Percentiles rank a stretch among this genome's conserved stretches.
phyloP scores from a whole-genome alignment of 176 grass and related monocot species.

The maize (Zea mays) region DNA sequence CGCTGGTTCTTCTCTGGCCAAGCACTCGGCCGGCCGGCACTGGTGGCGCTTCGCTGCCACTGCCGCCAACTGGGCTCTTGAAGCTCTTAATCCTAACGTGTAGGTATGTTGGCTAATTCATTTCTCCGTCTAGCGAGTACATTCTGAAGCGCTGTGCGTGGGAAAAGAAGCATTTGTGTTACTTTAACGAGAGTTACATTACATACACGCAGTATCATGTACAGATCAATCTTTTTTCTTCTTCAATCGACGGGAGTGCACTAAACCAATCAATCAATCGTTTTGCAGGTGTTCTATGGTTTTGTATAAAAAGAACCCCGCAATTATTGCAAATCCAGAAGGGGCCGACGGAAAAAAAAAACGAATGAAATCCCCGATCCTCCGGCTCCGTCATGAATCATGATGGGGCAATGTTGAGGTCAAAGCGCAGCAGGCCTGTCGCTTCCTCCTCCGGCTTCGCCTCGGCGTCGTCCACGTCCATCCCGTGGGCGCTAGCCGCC shows the following conservation, averaged over 20 bases:
- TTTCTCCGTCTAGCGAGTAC: too few species aligned
- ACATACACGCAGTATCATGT: too few species aligned
- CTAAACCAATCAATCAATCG: not conserved
- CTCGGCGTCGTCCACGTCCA: not conserved
- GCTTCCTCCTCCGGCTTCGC: not conserved
- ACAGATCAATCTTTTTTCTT: not conserved
- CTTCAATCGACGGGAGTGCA: not conserved
- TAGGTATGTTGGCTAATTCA: too few species aligned
- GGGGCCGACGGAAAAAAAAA: not conserved
- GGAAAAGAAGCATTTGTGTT: too few species aligned
- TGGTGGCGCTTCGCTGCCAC: too few species aligned
- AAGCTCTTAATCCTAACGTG: too few species aligned
- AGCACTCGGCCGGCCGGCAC: too few species aligned
- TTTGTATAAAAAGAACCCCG: not conserved
- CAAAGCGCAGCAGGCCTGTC: slow-evolving; percentile 22
- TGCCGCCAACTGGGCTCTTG: too few species aligned
- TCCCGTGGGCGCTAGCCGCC: not conserved
- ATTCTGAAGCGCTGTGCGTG: too few species aligned
- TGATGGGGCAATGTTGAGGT: slow-evolving; percentile 41
- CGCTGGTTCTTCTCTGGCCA: too few species aligned
- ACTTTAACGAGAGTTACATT: too few species aligned
- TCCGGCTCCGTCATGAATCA: not conserved
- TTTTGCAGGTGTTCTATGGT: not conserved
- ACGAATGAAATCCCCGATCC: not conserved
- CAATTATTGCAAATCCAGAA: not conserved